These are phyloP conservation scores for Aspergillus sp. DNA, from an alignment of 2,329 filamentous ascomycete genomes.

Conservation along the genomic window DNA sequence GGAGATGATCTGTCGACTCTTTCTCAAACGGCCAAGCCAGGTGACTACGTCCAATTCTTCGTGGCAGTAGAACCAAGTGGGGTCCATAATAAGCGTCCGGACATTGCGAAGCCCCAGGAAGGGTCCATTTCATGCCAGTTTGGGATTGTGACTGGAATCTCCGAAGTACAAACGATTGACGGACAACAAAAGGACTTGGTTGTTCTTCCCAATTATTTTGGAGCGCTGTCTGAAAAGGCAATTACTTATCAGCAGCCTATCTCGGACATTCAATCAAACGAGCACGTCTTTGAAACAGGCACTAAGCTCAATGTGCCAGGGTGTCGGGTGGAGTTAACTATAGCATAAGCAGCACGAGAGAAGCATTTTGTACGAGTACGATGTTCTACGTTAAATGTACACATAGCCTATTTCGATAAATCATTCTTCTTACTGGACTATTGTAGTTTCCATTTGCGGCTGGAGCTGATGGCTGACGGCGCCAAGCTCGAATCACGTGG, in stretches of 20 bases:
- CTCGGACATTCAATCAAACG: constrained; percentile 2
- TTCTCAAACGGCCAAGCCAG: constrained; percentile 32
- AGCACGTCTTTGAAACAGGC: constrained; percentile 10
- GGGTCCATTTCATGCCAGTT: constrained; percentile 22
- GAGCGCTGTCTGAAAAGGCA: constrained; percentile 34
- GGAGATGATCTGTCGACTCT: constrained; percentile 30
- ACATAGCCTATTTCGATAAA: not conserved
- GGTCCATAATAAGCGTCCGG: not conserved
- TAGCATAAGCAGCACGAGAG: constrained; percentile 8
- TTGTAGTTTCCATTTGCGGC: not conserved
- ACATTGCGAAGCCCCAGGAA: not conserved
- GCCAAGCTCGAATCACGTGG: constrained; percentile 30
- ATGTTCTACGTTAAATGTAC: not conserved
- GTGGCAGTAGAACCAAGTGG: constrained; percentile 23
- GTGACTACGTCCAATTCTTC: constrained; percentile 38
- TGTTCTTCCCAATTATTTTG: constrained; percentile 27
- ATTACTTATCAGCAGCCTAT: constrained; percentile 27
- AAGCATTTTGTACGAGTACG: not conserved
- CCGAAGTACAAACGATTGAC: not conserved
- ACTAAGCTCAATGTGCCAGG: constrained; percentile 33
- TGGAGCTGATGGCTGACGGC: constrained; percentile 1
- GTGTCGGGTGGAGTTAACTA: constrained; percentile 17
- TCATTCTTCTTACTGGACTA: not conserved
- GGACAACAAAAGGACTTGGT: constrained; percentile 12
- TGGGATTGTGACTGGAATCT: constrained; percentile 24